phyloP scores from a whole-genome alignment of 805 yeast genomes.

The Jamesozyma rosinii region DNA sequence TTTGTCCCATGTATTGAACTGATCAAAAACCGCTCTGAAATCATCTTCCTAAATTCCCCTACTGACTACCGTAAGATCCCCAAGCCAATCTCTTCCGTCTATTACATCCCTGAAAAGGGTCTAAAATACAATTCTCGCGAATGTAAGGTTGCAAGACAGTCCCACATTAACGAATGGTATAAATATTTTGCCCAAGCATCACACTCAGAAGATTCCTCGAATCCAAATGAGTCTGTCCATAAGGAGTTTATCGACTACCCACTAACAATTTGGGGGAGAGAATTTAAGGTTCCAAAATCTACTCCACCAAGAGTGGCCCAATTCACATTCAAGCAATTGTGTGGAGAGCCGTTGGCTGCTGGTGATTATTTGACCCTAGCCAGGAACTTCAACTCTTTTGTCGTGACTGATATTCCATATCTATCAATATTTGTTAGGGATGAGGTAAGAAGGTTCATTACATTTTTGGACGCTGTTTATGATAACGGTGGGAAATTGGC shows the following conservation, averaged over 20 bases:
- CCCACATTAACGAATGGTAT: conserved; percentile 73
- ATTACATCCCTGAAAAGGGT: conserved; percentile 63
- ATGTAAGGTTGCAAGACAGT: conserved; percentile 41
- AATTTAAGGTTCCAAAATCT: conserved; percentile 63
- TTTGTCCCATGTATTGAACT: conserved; percentile 87
- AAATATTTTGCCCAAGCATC: conserved; percentile 56
- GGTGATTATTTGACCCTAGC: conserved; percentile 90
- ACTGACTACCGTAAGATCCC: conserved; percentile 89
- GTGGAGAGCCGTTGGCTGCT: conserved; percentile 83
- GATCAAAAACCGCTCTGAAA: conserved; percentile 63
- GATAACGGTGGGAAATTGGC: conserved; percentile 84
- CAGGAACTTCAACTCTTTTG: conserved; percentile 59
- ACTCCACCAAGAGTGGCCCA: conserved; percentile 79
- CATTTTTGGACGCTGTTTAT: conserved; percentile 90
- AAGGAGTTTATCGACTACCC: conserved; percentile 19
- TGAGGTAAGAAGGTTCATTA: conserved; percentile 81
- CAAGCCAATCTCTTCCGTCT: conserved; percentile 71
- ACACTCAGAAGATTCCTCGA: conserved; percentile 18
- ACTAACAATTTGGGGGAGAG: conserved; percentile 80
- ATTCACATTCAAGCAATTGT: conserved; percentile 75
- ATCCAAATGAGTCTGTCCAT: conserved; percentile 12
- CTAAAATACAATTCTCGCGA: conserved; percentile 43
- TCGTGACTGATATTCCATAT: conserved; percentile 89
- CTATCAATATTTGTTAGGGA: conserved; percentile 72
- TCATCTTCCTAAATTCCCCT: conserved; percentile 76